Percentiles rank a stretch among this genome's conserved stretches.
These are phyloP conservation scores for Phytophthora pluvialis DNA, from an alignment of 352 stramenopile species.

Conservation along the genomic window DNA sequence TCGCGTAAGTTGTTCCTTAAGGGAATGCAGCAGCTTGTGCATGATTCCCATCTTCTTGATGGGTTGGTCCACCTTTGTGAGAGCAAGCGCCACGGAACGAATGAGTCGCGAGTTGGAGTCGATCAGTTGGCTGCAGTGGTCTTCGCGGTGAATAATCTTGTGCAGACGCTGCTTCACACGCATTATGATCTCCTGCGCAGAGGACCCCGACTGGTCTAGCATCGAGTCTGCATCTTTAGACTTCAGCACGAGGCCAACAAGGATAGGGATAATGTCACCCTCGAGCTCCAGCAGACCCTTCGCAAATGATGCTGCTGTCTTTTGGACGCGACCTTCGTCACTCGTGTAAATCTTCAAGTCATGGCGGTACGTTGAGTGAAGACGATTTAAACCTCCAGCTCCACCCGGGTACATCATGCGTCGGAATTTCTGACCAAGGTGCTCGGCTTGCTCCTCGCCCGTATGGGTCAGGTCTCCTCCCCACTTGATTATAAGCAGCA, in stretches of 20 bases:
- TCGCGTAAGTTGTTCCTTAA: conserved; percentile 92
- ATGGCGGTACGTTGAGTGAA: conserved; percentile 99
- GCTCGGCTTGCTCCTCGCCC: conserved; percentile 95
- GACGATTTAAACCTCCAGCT: conserved; percentile 95
- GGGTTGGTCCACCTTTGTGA: conserved; percentile 90
- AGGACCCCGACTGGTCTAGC: conserved; percentile 98
- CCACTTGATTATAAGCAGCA: conserved; percentile 99
- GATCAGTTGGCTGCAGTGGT: conserved; percentile 80
- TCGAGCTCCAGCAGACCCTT: conserved; percentile 99
- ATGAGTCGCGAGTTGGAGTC: conserved; percentile 82
- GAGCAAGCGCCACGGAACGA: conserved; percentile 78
- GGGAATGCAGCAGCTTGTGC: conserved; percentile 92
- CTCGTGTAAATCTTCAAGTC: conserved; percentile 99
- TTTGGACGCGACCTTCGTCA: conserved; percentile 99
- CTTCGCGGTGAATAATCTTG: conserved; percentile 85
- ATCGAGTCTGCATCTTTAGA: conserved; percentile 95
- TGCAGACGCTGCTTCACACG: conserved; percentile 89
- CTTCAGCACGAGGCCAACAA: conserved; percentile 94
- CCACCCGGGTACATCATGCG: conserved; percentile 92
- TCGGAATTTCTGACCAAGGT: conserved; percentile 92
- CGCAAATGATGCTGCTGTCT: conserved; percentile 99
- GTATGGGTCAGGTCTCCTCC: conserved; percentile 98
- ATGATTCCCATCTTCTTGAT: conserved; percentile 94
- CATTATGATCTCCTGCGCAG: conserved; percentile 92
- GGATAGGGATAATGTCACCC: conserved; percentile 98